phyloP scores from a whole-genome alignment of 1,139 yeast species.

The Nakaseomyces kungkrabaensis region DNA sequence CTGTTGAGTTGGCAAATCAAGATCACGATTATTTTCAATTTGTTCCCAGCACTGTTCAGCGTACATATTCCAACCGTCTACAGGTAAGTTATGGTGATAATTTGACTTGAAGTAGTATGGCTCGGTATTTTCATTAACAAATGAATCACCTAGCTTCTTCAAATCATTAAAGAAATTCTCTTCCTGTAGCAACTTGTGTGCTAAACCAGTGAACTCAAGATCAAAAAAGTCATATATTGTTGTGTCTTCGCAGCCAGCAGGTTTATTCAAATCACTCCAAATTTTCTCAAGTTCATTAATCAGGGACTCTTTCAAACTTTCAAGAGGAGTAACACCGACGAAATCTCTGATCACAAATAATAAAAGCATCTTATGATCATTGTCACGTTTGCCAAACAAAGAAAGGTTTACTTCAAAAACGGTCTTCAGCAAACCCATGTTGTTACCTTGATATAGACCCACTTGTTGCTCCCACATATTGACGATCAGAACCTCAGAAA shows the following conservation, averaged over 20 bases:
- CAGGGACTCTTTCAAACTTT: slow-evolving; percentile 58
- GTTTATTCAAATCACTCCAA: slow-evolving; percentile 74
- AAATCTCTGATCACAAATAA: slow-evolving; percentile 89
- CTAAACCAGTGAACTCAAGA: slow-evolving; percentile 66
- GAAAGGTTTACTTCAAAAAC: slow-evolving; percentile 92
- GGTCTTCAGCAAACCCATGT: slow-evolving; percentile 88
- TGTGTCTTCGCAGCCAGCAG: slow-evolving; percentile 46
- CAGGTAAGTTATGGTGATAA: slow-evolving; percentile 79
- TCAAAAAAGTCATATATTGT: slow-evolving; percentile 73
- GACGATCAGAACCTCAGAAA: slow-evolving; percentile 81
- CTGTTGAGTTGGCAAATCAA: slow-evolving; percentile 94
- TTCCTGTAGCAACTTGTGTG: slow-evolving; percentile 77
- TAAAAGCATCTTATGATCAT: slow-evolving; percentile 55
- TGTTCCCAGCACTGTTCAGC: slow-evolving; percentile 92
- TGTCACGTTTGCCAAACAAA: slow-evolving; percentile 40
- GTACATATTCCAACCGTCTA: slow-evolving; percentile 94
- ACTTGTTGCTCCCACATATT: slow-evolving; percentile 97
- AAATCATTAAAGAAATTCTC: slow-evolving; percentile 62
- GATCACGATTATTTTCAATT: slow-evolving; percentile 82
- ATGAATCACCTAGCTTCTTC: slow-evolving; percentile 49
- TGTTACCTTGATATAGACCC: slow-evolving; percentile 94
- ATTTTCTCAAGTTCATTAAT: slow-evolving; percentile 60
- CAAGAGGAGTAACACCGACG: slow-evolving; percentile 77
- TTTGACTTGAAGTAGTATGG: slow-evolving; percentile 48
- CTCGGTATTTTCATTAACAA: slow-evolving; percentile 21